Base-by-base conservation (phyloP, 2,329 filamentous ascomycete genomes). In the Beauveria pseudobassiana region DNA sequence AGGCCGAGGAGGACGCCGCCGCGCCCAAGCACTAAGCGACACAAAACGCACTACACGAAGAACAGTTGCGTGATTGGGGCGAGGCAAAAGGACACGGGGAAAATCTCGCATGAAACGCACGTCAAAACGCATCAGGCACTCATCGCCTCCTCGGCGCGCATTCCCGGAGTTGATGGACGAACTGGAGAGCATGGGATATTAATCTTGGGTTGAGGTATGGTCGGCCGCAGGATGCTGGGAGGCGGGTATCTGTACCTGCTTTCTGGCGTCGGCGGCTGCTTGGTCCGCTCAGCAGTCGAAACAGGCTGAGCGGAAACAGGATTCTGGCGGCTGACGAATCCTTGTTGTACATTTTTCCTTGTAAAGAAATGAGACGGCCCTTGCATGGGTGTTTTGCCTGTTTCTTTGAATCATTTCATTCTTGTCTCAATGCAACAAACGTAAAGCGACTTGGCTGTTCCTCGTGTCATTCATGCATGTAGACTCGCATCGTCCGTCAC, bases 1-100 rank as follows among this genome's bases (percentile, higher is more conserved):
- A 93, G 77, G 87, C 91, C 75, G 88, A 93, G 81, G 76, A 85
- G 72, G 85, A 84, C 72, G 85, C 83, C 72, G 85, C 84, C 68
- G 77, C 79, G 66, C 71, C 66, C 61, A 72, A 73, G 62, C 82
- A 84, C 76, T 85, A 83, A 73, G 68, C 18, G 18, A 54, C 52
- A 50, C 5, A n/a, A 9, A 46, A 5, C n/a, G 30, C 22, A 50
- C 42, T 22, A 10, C 9, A 42, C 2, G 18, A 42, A 28, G 28
- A 40, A 20, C 30, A 40, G 50, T 5, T 46, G 51, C 59, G 55
- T 48, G n/a, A 59, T 34, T n/a, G 50, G 38, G 42, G 49, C 42
- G 42, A 46, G 34, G 34, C 12, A 34, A 34, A 34, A 34, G 10
- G 12, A 34, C 4, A 34, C 5, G 30, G 30, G 3, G 12, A 12